Evolutionary conservation across 78 protist species (phyloP).

Genomic region (Ministeria vibrans): DNA sequence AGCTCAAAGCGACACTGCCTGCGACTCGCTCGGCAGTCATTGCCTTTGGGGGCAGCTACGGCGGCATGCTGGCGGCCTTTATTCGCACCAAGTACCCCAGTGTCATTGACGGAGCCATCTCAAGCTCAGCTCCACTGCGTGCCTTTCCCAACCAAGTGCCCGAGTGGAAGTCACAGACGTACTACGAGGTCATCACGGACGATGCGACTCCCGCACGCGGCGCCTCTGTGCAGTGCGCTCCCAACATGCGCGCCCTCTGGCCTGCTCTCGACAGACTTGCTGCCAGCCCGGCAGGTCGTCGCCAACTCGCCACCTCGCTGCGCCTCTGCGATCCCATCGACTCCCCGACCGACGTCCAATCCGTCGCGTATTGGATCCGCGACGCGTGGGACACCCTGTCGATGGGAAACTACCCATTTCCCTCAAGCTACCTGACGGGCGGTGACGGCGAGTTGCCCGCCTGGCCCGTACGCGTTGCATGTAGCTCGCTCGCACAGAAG

Average conservation of each 20-base stretch:
- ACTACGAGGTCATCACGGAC: neutral
- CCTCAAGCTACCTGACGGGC: neutral
- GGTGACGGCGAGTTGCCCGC: neutral
- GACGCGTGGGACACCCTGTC: neutral
- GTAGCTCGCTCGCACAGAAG: neutral
- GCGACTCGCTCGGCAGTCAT: constrained; percentile 4
- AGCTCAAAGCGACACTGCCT: neutral
- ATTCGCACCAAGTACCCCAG: constrained; percentile 49
- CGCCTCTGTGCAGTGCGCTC: neutral
- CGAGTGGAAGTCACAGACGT: too few species aligned
- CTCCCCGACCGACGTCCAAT: neutral
- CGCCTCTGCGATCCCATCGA: neutral
- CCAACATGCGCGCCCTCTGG: neutral
- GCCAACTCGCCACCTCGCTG: neutral
- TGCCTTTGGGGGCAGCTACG: constrained; percentile 58
- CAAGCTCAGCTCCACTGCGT: constrained; percentile 59
- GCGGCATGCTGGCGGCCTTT: constrained; percentile 60
- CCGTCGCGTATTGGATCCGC: neutral
- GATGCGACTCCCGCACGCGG: neutral
- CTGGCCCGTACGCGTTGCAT: neutral
- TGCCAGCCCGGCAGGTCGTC: neutral
- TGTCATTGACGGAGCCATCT: constrained; percentile 36
- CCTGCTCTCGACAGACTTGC: neutral
- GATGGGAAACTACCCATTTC: neutral
- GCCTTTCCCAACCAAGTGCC: too few species aligned